These are phyloP conservation scores for Paraurostyla sp. DNA, from an alignment of 73 alveolate species.

Conservation along the genomic window DNA sequence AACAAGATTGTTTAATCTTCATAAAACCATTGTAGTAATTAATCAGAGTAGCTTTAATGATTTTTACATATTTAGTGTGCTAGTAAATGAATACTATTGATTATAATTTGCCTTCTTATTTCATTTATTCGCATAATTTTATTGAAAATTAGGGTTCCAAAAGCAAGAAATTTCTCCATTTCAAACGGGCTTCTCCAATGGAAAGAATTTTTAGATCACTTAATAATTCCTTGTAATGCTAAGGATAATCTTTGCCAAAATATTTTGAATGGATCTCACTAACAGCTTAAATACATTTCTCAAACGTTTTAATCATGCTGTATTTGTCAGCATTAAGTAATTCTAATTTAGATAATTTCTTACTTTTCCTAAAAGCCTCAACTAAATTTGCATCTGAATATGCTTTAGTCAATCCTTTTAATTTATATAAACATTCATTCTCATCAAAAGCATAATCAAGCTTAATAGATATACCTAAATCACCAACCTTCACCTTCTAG, in stretches of 20 bases:
- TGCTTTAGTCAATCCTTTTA: constrained; percentile 7
- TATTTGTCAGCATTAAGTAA: background rate
- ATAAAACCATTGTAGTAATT: background rate
- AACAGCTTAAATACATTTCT: background rate
- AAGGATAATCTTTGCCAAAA: background rate
- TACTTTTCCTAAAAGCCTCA: background rate
- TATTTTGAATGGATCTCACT: background rate
- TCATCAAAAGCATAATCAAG: background rate
- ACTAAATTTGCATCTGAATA: background rate
- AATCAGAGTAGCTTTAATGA: background rate
- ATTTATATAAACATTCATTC: background rate
- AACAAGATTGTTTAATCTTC: too few relatives aligned
- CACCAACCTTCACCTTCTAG: constrained; percentile 49
- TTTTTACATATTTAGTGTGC: background rate
- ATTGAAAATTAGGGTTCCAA: background rate
- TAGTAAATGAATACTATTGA: background rate
- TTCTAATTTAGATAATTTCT: background rate
- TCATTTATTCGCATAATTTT: background rate
- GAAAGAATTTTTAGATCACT: background rate
- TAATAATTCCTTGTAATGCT: background rate
- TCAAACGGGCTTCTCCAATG: background rate
- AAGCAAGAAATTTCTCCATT: background rate
- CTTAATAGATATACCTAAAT: constrained; percentile 61
- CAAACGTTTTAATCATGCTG: background rate
- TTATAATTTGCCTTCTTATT: background rate